A percentile compares a stretch with the other conserved stretches of the same genome.
Conservation (phyloP, 2,329 filamentous ascomycete species). For the Monosporascus sp. region DNA sequence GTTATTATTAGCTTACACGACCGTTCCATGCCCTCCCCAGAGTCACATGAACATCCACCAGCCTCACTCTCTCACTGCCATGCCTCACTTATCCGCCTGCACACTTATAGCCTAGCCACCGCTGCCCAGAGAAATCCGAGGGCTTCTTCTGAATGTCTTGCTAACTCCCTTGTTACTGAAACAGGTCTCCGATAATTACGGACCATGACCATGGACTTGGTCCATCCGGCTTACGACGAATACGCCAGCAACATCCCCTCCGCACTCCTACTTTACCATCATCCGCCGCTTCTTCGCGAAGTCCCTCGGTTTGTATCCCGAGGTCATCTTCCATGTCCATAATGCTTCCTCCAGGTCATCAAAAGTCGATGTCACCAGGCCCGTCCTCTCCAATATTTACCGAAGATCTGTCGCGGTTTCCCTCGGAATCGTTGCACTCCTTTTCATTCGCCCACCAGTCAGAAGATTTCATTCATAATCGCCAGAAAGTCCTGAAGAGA, state of each 20-base stretch:
- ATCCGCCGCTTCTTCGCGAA: slow-evolving; percentile 58
- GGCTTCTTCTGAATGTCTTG: background rate
- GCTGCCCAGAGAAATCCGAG: background rate
- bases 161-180: background rate
- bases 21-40: background rate
- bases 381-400: slow-evolving; percentile 70
- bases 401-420: slow-evolving; percentile 89
- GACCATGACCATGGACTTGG: slow-evolving; percentile 87
- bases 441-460: slow-evolving; percentile 97
- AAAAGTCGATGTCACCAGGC: slow-evolving; percentile 51
- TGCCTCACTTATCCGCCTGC: background rate
- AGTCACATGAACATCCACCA: background rate
- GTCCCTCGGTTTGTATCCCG: slow-evolving; percentile 52
- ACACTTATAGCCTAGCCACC: background rate
- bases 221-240: slow-evolving; percentile 82
- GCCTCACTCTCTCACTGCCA: background rate
- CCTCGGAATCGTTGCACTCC: slow-evolving; percentile 92
- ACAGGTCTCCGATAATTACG: slow-evolving; percentile 72
- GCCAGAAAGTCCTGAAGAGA: slow-evolving; percentile 87
- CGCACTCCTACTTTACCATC: slow-evolving; percentile 61
- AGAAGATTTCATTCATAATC: slow-evolving; percentile 83
- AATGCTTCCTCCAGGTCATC: slow-evolving; percentile 53
- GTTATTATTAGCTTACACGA: background rate
- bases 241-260: slow-evolving; percentile 75
- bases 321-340: slow-evolving; percentile 68